These are phyloP conservation scores for Scheffersomyces quercinus DNA, from an alignment of 1,139 yeast genomes.

Conservation along the genomic window DNA sequence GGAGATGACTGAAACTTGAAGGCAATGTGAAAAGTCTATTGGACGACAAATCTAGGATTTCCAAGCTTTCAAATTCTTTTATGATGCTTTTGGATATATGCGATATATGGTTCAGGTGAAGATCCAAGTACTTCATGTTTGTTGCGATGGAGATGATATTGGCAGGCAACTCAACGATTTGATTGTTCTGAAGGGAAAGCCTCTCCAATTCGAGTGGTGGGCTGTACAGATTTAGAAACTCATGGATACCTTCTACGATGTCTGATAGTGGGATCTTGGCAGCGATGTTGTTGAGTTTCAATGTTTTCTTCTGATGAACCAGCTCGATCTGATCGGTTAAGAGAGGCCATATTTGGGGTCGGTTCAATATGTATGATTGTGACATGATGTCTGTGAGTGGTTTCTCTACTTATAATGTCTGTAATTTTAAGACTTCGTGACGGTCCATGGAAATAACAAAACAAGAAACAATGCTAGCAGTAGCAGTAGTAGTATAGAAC, in stretches of 20 bases:
- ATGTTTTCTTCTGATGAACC: conserved; percentile 13
- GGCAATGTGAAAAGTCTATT: conserved; percentile 49
- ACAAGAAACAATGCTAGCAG: too few species aligned
- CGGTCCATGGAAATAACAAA: too few species aligned
- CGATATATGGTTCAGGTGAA: conserved; percentile 59
- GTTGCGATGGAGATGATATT: conserved; percentile 45
- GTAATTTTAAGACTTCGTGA: too few species aligned
- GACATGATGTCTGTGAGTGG: not conserved
- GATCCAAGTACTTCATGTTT: conserved; percentile 60
- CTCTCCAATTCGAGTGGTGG: conserved; percentile 48
- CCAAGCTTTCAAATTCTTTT: conserved; percentile 48
- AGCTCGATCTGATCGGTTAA: conserved; percentile 18
- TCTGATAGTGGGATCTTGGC: conserved; percentile 9
- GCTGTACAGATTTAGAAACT: conserved; percentile 13
- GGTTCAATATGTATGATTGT: conserved; percentile 1
- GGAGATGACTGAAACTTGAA: conserved; percentile 43
- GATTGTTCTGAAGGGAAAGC: conserved; percentile 55
- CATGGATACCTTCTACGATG: conserved; percentile 16
- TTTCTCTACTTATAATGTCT: too few species aligned
- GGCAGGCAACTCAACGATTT: conserved; percentile 48
- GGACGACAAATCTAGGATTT: conserved; percentile 67
- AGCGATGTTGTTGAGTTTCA: conserved; percentile 13
- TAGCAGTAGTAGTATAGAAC: too few species aligned
- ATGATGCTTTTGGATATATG: conserved; percentile 50
- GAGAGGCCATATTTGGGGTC: conserved; percentile 9